Evolutionary conservation across 2,329 filamentous ascomycete genomes (phyloP), one percentile per base, ranked within the genome.

Genomic region (Beauveria sp.): DNA sequence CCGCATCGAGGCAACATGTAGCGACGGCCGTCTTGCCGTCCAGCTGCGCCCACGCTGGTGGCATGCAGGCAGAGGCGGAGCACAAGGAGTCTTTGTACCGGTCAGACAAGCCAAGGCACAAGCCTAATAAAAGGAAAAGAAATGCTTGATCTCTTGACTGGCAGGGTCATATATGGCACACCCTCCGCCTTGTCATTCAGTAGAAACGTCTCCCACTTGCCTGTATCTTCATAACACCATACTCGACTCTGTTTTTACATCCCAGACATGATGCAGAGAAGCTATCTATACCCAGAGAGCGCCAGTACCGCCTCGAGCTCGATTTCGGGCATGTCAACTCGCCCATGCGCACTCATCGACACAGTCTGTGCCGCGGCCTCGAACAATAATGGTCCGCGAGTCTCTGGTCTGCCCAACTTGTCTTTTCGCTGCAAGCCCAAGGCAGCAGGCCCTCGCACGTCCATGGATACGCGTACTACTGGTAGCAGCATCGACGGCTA

Each of bases 291-390:
- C 26, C 58, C 51, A 5, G 51, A 61, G 24, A 24, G 30, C 10
- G 30, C 43, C 18, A 55, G 51, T n/a, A 55, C 58, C 16, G 43
- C 58, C 5, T 61, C 58, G 44, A 61, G 58, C 51, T 61, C 58
- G 22, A 48, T 61, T 14, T 61, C 58, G 30, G 43, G 58, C 28
- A 18, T 50, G 34, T 61, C 58, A n/a, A 61, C 58, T 5, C 51
- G 58, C 2, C 55, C 58, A 1, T 61, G 50, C 30, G 51, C 58
- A 5, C 58, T 61, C 51, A 61, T 61, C 20, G 58, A 61, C 34
- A 12, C 51, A 9, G 58, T 61, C 16, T 61, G 55, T 46, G 24
- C 41, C 6, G 28, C 51, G 12, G 58, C 58, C 41, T 55, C 43
- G 22, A 37, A 20, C 18, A 55, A 43, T 16, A 7, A 40, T 10